phyloP scores from a whole-genome alignment of 257 asterid genomes.

The Verbena officinalis region DNA sequence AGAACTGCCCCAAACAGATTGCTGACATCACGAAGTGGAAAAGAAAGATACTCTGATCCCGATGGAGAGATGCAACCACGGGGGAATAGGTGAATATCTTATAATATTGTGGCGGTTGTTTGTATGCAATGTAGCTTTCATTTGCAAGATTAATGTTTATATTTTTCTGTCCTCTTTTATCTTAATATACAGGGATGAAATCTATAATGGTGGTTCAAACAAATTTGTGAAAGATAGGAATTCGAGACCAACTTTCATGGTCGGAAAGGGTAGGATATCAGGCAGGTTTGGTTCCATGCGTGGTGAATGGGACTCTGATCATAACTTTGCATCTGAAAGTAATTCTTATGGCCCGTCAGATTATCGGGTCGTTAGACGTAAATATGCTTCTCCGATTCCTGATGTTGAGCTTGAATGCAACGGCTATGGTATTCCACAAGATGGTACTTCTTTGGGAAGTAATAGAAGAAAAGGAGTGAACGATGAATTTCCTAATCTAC shows the following conservation, averaged over 20 bases:
- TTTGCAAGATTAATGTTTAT: slow-evolving; percentile 27
- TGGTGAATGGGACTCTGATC: slow-evolving; percentile 68
- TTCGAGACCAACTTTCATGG: slow-evolving; percentile 56
- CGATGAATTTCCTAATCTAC: slow-evolving; percentile 54
- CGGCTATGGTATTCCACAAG: slow-evolving; percentile 47
- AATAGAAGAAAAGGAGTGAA: slow-evolving; percentile 54
- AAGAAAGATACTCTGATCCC: slow-evolving; percentile 60
- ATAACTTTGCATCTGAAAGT: slow-evolving; percentile 53
- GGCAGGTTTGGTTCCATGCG: slow-evolving; percentile 54
- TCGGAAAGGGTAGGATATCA: slow-evolving; percentile 70
- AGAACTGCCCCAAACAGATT: slow-evolving; percentile 52
- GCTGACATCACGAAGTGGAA: slow-evolving; percentile 56
- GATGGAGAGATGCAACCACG: slow-evolving; percentile 56
- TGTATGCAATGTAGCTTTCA: slow-evolving; percentile 17
- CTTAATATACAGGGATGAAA: slow-evolving; percentile 61
- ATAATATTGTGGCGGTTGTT: slow-evolving; percentile 1
- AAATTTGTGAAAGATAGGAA: slow-evolving; percentile 64
- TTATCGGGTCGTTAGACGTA: slow-evolving; percentile 61
- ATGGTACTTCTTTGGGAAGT: slow-evolving; percentile 35
- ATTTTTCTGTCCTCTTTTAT: slow-evolving; percentile 23
- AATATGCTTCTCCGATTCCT: slow-evolving; percentile 48
- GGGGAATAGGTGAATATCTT: slow-evolving; percentile 66
- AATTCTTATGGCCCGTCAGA: slow-evolving; percentile 49
- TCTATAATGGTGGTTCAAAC: slow-evolving; percentile 52
- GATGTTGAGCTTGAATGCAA: slow-evolving; percentile 52